phyloP scores from a whole-genome alignment of 441 rosid species.

The Croton laevigatus region DNA sequence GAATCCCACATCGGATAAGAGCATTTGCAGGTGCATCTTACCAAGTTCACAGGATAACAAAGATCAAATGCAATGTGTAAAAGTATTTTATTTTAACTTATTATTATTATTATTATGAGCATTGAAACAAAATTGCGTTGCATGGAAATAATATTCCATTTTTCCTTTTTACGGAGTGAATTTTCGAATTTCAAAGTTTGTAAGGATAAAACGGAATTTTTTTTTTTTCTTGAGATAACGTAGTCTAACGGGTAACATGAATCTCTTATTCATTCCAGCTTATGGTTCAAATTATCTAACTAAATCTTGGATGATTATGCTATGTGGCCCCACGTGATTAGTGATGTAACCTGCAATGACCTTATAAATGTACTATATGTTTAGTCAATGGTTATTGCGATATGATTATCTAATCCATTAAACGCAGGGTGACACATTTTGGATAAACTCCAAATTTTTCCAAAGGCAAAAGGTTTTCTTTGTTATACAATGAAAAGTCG shows the following conservation, averaged over 20 bases:
- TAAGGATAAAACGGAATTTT: no score
- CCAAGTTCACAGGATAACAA: slow-evolving; percentile 1
- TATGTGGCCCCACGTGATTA: slow-evolving; percentile 11
- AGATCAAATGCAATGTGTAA: not conserved
- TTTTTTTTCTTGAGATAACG: no score
- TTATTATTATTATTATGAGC: not conserved
- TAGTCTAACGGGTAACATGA: not conserved
- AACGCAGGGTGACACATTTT: not conserved
- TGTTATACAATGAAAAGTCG: no score
- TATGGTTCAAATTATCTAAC: slow-evolving; percentile 1
- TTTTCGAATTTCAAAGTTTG: not conserved
- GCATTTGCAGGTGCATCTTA: no score
- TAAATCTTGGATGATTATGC: not conserved
- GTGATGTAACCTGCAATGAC: not conserved
- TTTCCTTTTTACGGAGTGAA: not conserved
- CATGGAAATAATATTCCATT: not conserved
- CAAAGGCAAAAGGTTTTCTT: not conserved
- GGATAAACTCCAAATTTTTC: slow-evolving; percentile 23
- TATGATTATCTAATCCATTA: not conserved
- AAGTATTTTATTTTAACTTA: not conserved
- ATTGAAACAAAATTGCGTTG: not conserved
- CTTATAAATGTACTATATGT: not conserved
- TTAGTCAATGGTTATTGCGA: not conserved
- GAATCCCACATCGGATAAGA: no score
- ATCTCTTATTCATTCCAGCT: not conserved